A percentile compares a stretch with the other conserved stretches of the same genome.
These are phyloP conservation scores for Veloboletus limbatus DNA, from an alignment of 1,284 basidiomycete genomes.

Conservation along the genomic window DNA sequence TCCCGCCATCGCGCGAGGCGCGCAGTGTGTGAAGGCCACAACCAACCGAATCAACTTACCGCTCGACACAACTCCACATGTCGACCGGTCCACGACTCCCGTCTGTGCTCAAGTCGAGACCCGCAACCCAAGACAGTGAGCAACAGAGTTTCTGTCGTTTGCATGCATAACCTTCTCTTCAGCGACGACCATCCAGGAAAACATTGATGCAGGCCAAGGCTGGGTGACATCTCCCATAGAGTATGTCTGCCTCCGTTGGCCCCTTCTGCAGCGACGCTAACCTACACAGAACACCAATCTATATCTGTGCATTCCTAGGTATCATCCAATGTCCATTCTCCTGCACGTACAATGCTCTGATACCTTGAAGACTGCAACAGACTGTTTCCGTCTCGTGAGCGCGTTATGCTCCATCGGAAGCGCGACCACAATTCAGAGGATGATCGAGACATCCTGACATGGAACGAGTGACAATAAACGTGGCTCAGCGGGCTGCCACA, in stretches of 20 bases:
- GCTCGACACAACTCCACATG: no score
- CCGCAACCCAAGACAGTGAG: slow-evolving; percentile 54
- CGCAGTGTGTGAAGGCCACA: no score
- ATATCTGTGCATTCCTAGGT: slow-evolving; percentile 33
- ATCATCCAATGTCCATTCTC: background rate
- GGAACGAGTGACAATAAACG: slow-evolving; percentile 60
- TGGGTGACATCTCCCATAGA: slow-evolving; percentile 31
- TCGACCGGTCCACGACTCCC: slow-evolving; percentile 40
- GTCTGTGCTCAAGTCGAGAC: slow-evolving; percentile 51
- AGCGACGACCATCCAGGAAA: slow-evolving; percentile 25
- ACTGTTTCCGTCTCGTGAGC: slow-evolving; percentile 67
- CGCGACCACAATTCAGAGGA: slow-evolving; percentile 67
- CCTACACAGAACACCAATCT: slow-evolving; percentile 26
- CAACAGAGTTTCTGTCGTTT: background rate
- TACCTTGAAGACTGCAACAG: slow-evolving; percentile 57
- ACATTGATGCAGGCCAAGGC: slow-evolving; percentile 26
- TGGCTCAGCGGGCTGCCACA: no score
- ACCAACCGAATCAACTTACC: no score
- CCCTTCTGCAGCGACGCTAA: slow-evolving; percentile 1
- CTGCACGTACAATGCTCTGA: slow-evolving; percentile 1
- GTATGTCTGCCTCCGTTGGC: slow-evolving; percentile 14
- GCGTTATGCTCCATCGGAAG: slow-evolving; percentile 67
- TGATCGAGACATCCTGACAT: slow-evolving; percentile 62
- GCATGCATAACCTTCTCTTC: background rate
- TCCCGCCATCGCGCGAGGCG: no score